Evolutionary conservation across 257 asterid species (phyloP), one percentile per base, ranked within the genome.

Genomic region (Petunia secreta): DNA sequence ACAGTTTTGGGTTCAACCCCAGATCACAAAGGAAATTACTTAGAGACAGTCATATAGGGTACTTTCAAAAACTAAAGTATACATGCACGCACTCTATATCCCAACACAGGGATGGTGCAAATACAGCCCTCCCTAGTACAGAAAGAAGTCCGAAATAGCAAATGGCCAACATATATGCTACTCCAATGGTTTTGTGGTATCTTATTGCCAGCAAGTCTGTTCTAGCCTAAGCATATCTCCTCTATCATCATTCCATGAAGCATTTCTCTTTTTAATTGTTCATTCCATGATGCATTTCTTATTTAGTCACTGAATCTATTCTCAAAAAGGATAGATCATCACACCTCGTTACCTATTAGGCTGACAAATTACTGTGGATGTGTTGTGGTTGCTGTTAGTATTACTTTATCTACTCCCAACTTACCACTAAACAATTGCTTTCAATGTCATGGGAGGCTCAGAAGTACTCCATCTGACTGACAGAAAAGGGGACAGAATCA

Each of bases 201-300:
- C 44, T 71, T 50, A 58, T 48, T 71, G 60, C 77, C 41, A 34
- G 60, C 25, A 25, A 25, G 25, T 25, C 25, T 25, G 25, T 25
- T 25, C 25, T 25, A 25, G 25, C 25, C 25, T 25, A 25, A 25
- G 25, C 46, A 71, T 71, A 6, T 34, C 77, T 39, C 25, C 34
- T 71, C 77, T 71, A 46, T 11, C 15, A 25, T 11, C 25, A 25
- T 25, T 25, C 25, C 25, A 25, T 25, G 25, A 48, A 50, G 3
- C 60, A 71, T 48, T 25, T 34, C 58, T 48, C 10, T 11, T 46
- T 71, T 43, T 25, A 25, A 25, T 25, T 25, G 25, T 46, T 71
- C 44, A 71, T 48, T 38, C 48, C 77, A 71, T 48, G 41, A 71
- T 25, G 44, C 77, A 48, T 34, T 69, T 71, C 77, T 71, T 25